Conservation (phyloP, 108 stramenopile genomes). For the Pinguiococcus pyrenoidosus region DNA sequence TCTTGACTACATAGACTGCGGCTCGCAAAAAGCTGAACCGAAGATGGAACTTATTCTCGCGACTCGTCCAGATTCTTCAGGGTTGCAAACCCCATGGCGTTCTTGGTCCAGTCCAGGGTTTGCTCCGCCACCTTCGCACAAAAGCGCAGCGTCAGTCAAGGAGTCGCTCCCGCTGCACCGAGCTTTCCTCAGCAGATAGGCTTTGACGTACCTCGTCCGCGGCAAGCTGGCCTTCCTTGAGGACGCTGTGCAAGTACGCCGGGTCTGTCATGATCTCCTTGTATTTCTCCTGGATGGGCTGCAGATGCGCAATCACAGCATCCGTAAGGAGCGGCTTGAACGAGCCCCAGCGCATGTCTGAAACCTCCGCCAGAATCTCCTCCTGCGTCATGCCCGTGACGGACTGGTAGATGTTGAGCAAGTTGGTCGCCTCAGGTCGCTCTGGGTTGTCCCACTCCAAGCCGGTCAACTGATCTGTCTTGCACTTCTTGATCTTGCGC, state of each 20-base stretch:
- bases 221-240: conserved; percentile 77
- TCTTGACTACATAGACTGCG: no score
- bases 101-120: conserved; percentile 63
- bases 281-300: conserved; percentile 80
- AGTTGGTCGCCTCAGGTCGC: conserved; percentile 90
- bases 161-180: no score
- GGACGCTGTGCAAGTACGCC: conserved; percentile 53
- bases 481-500: conserved; percentile 84
- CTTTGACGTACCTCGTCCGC: no score
- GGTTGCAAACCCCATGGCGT: conserved; percentile 79
- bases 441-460: conserved; percentile 89
- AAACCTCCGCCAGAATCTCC: conserved; percentile 63
- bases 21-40: no score
- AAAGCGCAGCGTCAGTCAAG: no score
- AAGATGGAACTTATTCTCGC: no score
- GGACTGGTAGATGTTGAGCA: conserved; percentile 74
- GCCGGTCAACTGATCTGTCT: conserved; percentile 65
- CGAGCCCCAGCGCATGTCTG: conserved; percentile 73
- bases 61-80: not conserved
- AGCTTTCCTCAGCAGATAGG: no score
- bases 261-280: conserved; percentile 70
- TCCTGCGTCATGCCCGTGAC: conserved; percentile 34
- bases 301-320: conserved; percentile 72
- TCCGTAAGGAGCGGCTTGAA: conserved; percentile 94
- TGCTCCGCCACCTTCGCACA: conserved; percentile 61